Evolutionary conservation across 176 grass and related monocot genomes (phyloP).

Genomic region (Oryza punctata): DNA sequence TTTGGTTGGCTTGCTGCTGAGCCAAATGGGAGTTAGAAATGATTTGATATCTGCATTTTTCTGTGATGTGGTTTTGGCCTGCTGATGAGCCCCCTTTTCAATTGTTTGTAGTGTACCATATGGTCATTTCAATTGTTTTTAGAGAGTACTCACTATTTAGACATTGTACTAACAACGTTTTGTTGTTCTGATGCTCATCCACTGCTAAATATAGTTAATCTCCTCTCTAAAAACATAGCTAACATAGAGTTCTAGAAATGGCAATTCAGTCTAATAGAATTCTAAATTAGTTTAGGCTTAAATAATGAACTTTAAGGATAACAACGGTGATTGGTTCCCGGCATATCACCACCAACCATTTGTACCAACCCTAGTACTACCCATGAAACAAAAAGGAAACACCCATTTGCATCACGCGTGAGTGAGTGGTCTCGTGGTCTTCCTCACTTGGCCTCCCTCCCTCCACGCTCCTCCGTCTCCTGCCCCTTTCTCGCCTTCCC

Average conservation of each 20-base stretch:
- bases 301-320: no score
- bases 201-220: neutral
- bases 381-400: neutral
- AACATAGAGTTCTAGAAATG: no score
- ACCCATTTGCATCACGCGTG: neutral
- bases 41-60: neutral
- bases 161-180: no score
- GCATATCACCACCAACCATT: neutral
- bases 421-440: constrained; percentile 1
- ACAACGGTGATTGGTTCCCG: no score
- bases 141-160: no score
- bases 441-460: constrained; percentile 52
- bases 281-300: no score
- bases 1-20: neutral
- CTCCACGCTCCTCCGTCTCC: constrained; percentile 56
- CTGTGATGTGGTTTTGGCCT: neutral
- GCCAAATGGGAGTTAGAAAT: neutral
- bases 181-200: neutral
- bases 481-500: constrained; percentile 13
- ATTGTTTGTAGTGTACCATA: neutral
- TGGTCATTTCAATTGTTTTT: no score
- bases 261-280: no score
- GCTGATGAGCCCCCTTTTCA: neutral
- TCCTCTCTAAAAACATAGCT: no score
- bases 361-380: no score